Percentiles rank a stretch among this genome's conserved stretches.
Evolutionary conservation across 305 asterid genomes (phyloP).

Genomic region (Fraxinus sp.): DNA sequence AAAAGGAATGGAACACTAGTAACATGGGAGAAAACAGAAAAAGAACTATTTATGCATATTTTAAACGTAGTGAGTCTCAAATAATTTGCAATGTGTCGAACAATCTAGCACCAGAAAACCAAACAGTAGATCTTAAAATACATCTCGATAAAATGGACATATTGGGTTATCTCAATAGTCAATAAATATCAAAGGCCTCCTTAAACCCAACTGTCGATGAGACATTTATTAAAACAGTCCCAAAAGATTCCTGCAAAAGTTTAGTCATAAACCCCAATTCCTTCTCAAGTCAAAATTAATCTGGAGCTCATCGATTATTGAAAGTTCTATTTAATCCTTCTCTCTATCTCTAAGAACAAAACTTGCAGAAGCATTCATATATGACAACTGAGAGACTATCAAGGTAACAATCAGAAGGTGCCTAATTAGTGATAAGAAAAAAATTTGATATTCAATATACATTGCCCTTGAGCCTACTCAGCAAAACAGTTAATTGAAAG

Average conservation of each 20-base stretch:
- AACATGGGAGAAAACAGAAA: not conserved
- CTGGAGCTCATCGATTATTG: not conserved
- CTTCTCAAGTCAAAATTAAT: not conserved
- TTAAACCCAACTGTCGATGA: not conserved
- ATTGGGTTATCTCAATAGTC: not conserved
- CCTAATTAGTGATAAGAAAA: not conserved
- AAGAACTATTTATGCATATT: not conserved
- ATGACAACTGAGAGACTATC: not conserved
- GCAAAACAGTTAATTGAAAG: not conserved
- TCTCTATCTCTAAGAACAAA: not conserved
- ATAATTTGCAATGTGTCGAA: not conserved
- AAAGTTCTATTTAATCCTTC: not conserved
- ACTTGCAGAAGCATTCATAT: not conserved
- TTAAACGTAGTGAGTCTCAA: not conserved
- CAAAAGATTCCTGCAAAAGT: not conserved
- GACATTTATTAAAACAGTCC: not conserved
- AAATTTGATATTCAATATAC: not conserved
- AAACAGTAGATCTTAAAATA: not conserved
- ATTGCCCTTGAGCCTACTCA: not conserved
- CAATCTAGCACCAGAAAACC: not conserved
- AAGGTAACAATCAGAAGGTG: not conserved
- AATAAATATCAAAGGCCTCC: not conserved
- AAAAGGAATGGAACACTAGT: not conserved
- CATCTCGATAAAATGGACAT: not conserved
- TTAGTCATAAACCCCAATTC: not conserved